Evolutionary conservation across 2,329 filamentous ascomycete genomes (phyloP).

Genomic region (Colletotrichum cuscutae): DNA sequence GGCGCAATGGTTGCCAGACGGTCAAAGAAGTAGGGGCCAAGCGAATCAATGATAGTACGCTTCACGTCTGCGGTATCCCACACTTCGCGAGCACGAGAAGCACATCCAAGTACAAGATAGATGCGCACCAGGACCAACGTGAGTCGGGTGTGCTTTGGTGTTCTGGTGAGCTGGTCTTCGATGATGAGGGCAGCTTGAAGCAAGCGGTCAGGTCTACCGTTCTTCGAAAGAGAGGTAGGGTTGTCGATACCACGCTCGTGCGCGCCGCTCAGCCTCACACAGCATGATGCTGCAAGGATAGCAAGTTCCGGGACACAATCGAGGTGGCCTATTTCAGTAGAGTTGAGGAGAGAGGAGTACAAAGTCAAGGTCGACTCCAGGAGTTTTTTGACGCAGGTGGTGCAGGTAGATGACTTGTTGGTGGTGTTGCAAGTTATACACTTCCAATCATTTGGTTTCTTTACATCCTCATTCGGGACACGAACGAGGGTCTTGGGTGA

Average conservation of each 20-base stretch:
- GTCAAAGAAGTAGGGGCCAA: slow-evolving; percentile 66
- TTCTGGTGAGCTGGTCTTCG: slow-evolving; percentile 57
- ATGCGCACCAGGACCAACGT: slow-evolving; percentile 63
- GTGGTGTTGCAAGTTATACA: slow-evolving; percentile 22
- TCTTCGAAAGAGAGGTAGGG: slow-evolving; percentile 2
- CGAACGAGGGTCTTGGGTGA: slow-evolving; percentile 44
- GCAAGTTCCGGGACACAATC: slow-evolving; percentile 45
- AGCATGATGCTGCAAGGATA: slow-evolving; percentile 48
- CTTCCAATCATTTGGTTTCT: slow-evolving; percentile 35
- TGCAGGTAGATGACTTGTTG: slow-evolving; percentile 14
- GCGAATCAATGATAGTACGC: slow-evolving; percentile 66
- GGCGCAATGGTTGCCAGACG: slow-evolving; percentile 64
- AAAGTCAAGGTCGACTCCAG: slow-evolving; percentile 30
- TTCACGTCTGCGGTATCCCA: slow-evolving; percentile 66
- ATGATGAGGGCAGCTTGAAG: slow-evolving; percentile 61
- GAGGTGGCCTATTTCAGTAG: slow-evolving; percentile 7
- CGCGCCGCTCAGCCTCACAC: slow-evolving; percentile 40
- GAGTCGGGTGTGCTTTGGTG: slow-evolving; percentile 57
- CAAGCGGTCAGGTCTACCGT: slow-evolving; percentile 43
- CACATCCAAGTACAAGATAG: slow-evolving; percentile 62
- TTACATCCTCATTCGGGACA: slow-evolving; percentile 36
- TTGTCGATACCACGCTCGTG: slow-evolving; percentile 13
- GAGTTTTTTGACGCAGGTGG: slow-evolving; percentile 12
- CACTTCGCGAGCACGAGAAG: slow-evolving; percentile 55
- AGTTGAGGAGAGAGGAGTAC: slow-evolving; percentile 25